phyloP scores from a whole-genome alignment of 768 basidiomycete species.

The Omphalotus guepiniiformis region DNA sequence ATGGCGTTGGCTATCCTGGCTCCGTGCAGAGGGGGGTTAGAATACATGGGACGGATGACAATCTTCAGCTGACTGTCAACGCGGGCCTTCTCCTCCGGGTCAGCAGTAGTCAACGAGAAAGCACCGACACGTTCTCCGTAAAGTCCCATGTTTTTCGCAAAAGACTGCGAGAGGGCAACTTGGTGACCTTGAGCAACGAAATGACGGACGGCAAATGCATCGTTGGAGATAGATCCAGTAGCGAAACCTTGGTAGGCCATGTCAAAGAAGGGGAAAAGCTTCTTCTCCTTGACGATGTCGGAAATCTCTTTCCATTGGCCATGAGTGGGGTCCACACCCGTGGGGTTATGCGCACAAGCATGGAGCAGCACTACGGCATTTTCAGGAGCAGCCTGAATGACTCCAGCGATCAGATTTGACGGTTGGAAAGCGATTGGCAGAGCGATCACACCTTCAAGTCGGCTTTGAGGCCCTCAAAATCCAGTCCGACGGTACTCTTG shows the following conservation, averaged over 20 bases:
- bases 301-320: conserved; percentile 93
- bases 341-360: conserved; percentile 99
- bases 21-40: conserved; percentile 92
- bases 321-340: conserved; percentile 91
- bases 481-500: conserved; percentile 86
- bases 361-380: conserved; percentile 86
- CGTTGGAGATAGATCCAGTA: conserved; percentile 83
- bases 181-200: conserved; percentile 91
- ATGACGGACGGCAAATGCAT: conserved; percentile 93
- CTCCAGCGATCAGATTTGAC: conserved; percentile 2
- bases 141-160: conserved; percentile 99
- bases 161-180: conserved; percentile 88
- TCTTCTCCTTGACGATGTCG: conserved; percentile 80
- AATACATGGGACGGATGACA: conserved; percentile 93
- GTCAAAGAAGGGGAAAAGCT: conserved; percentile 97
- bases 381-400: conserved; percentile 58
- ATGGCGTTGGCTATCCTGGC: conserved; percentile 86
- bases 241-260: conserved; percentile 99
- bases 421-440: background rate
- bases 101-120: conserved; percentile 75
- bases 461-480: conserved; percentile 85
- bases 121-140: conserved; percentile 99
- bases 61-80: conserved; percentile 96
- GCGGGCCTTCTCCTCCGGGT: conserved; percentile 74
- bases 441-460: conserved; percentile 67